Base-by-base conservation (phyloP, 2,329 filamentous ascomycete species). In the Sclerotinia minor region DNA sequence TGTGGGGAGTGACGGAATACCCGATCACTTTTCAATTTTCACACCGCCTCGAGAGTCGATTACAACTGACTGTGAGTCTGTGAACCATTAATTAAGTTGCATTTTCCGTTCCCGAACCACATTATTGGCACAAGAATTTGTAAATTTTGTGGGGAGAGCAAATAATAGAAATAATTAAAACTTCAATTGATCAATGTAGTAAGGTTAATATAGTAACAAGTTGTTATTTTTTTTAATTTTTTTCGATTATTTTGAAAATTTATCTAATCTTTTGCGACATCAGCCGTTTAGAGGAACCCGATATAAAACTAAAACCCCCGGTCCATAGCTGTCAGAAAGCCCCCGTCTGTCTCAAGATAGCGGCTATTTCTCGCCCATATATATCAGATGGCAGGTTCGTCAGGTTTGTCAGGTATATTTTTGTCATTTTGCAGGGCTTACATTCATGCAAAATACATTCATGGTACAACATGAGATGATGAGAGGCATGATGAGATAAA, bases 41-140 rank as follows among this genome's bases (percentile, higher is more conserved):
- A 61, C 58, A 61, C 58, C 58, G 44, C 58, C 19, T n/a, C 29
- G n/a, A n/a, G n/a, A n/a, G n/a, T n/a, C n/a, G 13, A 49, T 35
- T 24, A 1, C n/a, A 26, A 57, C 29, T 29, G n/a, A n/a, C n/a
- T n/a, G n/a, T n/a, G n/a, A n/a, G n/a, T n/a, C 19, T 49, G 19
- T 45, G 57, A 45, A 47, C 13, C n/a, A n/a, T n/a, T n/a, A n/a
- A 24, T 60, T 26, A 60, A 60, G 19, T 49, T 60, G 57, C 11
- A n/a, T 24, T n/a, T 38, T 41, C 17, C 21, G 5, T 41, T 6
- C 13, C 29, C 35, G 21, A 15, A 13, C 11, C 17, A 15, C 11
- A 35, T 35, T 35, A 45, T 45, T 5, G 41, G 5, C n/a, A 45
- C 21, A 19, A 11, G 44, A 32, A 8, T 41, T 24, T 24, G 5